Base-by-base conservation (phyloP, 768 basidiomycete genomes). In the Boletus reticulatus region DNA sequence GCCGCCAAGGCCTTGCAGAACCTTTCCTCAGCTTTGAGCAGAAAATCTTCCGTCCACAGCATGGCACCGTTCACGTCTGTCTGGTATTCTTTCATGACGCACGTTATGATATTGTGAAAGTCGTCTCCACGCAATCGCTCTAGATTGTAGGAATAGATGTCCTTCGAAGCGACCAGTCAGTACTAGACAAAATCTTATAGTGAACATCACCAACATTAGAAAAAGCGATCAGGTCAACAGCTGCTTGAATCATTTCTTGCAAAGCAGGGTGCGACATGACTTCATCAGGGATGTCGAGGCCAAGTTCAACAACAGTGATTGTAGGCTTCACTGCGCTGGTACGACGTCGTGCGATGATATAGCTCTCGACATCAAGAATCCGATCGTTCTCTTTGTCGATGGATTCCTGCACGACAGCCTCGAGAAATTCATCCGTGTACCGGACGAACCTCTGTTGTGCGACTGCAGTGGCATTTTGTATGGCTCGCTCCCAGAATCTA, bases 11-110 rank as follows among this genome's bases (percentile, higher is more conserved):
- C 62, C 0, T 24, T 34, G 3, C 36, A 48, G 38, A 62, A 62
- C 22, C 38, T 55, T 12, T 59, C 57, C 24, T 32, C 44, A 5
- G 10, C 38, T 29, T 22, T 6, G 13, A 34, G 27, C 50, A 62
- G 37, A 29, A n/a, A 53, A 11, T 48, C 31, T 48, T 63, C 53
- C 2, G 45, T 38, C 61, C 62, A 62, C 22, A 63, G n/a, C 43
- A 56, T 53, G 1, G 62, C 61, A 3, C 62, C 62, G 3, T 59
- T 63, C 42, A 59, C 51, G 36, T 62, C 62, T 0, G 62, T 63
- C 7, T 48, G 4, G 46, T 63, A 19, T 38, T 80, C 73, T 27
- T 78, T 71, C 80, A 81, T 83, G 41, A 82, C 76, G 16, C 81
- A 73, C 1, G 78, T 78, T 32, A 85, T 70, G 12, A 83, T 68